Evolutionary conservation across 345 rosid species (phyloP).

Genomic region (Bruguiera parviflora): DNA sequence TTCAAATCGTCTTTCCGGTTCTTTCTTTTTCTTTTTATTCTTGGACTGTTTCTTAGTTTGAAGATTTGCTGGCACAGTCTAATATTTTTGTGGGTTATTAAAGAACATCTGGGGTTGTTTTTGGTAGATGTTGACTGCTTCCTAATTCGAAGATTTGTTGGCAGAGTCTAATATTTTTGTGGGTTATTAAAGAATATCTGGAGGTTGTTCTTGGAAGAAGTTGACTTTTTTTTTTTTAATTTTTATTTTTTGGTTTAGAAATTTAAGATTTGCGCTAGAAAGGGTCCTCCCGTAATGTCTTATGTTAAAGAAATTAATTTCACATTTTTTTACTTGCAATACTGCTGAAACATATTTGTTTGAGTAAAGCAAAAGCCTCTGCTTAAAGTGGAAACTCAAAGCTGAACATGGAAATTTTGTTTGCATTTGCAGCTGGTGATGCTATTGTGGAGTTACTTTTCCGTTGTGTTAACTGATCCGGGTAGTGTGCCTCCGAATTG

Average conservation of each 20-base stretch:
- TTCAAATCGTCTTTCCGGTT: background rate
- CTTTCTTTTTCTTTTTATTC: background rate
- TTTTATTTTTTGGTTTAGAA: background rate
- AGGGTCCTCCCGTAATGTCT: background rate
- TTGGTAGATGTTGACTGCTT: too few relatives aligned
- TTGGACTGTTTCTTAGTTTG: background rate
- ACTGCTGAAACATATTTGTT: too few relatives aligned
- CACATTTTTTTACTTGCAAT: too few relatives aligned
- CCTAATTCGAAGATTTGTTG: too few relatives aligned
- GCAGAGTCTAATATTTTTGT: too few relatives aligned
- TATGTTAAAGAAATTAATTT: too few relatives aligned
- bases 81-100: too few relatives aligned
- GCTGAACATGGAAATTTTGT: conserved; percentile 17
- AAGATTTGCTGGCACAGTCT: too few relatives aligned
- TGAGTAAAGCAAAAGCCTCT: background rate
- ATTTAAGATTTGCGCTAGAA: background rate
- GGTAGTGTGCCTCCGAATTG: conserved; percentile 89
- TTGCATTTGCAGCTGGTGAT: conserved; percentile 64
- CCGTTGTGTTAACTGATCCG: conserved; percentile 92
- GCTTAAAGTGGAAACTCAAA: background rate
- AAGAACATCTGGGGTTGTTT: too few relatives aligned
- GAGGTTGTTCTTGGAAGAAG: too few relatives aligned
- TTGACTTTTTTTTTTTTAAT: background rate
- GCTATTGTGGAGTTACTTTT: conserved; percentile 95
- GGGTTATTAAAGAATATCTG: too few relatives aligned